phyloP scores from a whole-genome alignment of 192 early-diverging fungal species.

The Lobosporangium transversale region DNA sequence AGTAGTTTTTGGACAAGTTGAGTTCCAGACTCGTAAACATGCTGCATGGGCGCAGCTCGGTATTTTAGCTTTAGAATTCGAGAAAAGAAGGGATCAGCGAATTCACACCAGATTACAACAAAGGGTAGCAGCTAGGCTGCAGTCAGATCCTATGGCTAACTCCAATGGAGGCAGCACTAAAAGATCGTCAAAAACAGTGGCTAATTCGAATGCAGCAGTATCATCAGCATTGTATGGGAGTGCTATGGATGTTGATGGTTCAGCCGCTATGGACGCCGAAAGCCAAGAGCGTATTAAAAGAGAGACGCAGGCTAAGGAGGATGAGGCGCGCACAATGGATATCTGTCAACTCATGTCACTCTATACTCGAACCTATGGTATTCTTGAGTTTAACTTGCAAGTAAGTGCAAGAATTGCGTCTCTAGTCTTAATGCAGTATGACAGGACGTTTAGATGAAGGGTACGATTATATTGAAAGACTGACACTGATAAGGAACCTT shows the following conservation, averaged over 20 bases:
- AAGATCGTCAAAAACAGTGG: background rate
- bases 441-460: no score
- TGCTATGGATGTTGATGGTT: constrained; percentile 18
- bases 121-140: background rate
- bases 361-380: constrained; percentile 16
- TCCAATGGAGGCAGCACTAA: background rate
- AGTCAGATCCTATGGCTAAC: background rate
- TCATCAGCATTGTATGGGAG: no score
- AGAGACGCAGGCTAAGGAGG: constrained; percentile 6
- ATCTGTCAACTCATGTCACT: constrained; percentile 16
- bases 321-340: constrained; percentile 12
- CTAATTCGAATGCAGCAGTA: background rate
- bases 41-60: constrained; percentile 15
- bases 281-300: constrained; percentile 2
- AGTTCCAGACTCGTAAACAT: constrained; percentile 10
- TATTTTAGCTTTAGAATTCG: constrained; percentile 21
- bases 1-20: constrained; percentile 4
- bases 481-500: no score
- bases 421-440: no score
- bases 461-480: no score
- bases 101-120: background rate
- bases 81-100: constrained; percentile 17
- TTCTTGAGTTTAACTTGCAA: constrained; percentile 31
- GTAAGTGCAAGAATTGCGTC: no score
- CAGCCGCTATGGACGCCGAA: background rate